These are phyloP conservation scores for Calendula officinalis DNA, from an alignment of 129 eudicot genomes.

Conservation along the genomic window DNA sequence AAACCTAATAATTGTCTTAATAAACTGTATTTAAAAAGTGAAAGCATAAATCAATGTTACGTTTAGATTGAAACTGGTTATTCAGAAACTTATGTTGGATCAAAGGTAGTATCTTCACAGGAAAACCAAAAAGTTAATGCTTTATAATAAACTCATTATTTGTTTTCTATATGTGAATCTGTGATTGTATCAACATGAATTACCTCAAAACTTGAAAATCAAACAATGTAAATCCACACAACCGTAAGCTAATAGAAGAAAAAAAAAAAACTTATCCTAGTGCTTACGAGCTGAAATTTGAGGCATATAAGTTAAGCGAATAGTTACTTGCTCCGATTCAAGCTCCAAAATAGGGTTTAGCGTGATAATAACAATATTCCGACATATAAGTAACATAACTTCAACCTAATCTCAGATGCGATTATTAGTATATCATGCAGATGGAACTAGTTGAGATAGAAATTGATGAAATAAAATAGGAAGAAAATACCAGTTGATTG, in stretches of 20 bases:
- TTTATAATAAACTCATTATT: background rate
- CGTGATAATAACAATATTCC: background rate
- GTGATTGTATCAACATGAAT: slow-evolving; percentile 3
- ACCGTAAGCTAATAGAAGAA: background rate
- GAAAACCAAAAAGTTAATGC: background rate
- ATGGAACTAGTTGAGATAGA: background rate
- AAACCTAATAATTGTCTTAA: background rate
- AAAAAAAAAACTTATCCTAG: background rate
- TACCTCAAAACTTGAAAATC: slow-evolving; percentile 8
- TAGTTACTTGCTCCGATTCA: background rate
- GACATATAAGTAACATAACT: background rate
- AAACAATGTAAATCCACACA: slow-evolving; percentile 11
- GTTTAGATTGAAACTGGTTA: no score
- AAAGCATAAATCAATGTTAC: background rate
- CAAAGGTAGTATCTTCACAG: background rate
- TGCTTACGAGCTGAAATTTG: background rate
- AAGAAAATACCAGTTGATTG: slow-evolving; percentile 6
- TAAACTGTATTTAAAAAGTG: background rate
- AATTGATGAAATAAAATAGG: background rate
- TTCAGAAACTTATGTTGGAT: no score
- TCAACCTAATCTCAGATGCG: slow-evolving; percentile 18
- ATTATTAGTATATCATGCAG: slow-evolving; percentile 6
- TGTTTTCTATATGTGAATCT: background rate
- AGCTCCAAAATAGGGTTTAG: slow-evolving; percentile 19
- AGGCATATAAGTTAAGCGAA: background rate